A percentile compares a stretch with the other conserved stretches of the same genome.
Conservation (phyloP, 2,329 filamentous ascomycete genomes). For the Proliferodiscus dingleyae region DNA sequence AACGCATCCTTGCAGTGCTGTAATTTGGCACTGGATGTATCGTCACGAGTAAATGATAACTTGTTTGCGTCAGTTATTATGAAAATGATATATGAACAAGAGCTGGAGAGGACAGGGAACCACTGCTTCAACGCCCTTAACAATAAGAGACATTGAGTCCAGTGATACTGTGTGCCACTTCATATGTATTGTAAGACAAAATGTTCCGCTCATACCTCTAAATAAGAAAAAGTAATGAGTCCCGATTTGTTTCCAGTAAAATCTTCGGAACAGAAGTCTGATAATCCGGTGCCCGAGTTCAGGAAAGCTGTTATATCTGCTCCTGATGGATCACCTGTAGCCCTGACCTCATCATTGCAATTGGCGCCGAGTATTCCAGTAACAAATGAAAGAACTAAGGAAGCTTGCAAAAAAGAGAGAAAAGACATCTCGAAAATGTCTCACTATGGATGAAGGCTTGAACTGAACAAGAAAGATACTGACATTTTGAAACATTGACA, state of each 20-base stretch:
- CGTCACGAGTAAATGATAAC: not conserved
- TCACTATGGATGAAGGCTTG: not conserved
- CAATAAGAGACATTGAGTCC: no score
- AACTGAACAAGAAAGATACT: not conserved
- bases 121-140: no score
- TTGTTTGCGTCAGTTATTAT: not conserved
- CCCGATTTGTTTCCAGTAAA: not conserved
- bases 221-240: not conserved
- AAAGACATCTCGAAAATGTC: not conserved
- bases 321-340: not conserved
- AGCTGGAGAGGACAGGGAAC: not conserved
- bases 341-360: not conserved
- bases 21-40: not conserved
- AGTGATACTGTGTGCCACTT: no score
- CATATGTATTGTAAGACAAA: no score
- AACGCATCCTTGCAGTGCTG: not conserved
- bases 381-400: not conserved
- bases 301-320: not conserved
- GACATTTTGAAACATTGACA: not conserved
- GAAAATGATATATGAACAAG: not conserved
- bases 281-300: not conserved
- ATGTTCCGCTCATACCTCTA: no score
- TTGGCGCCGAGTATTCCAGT: not conserved
- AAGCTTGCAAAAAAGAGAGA: not conserved
- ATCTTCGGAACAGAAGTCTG: not conserved